A percentile compares a stretch with the other conserved stretches of the same genome.
phyloP scores from a whole-genome alignment of 1,284 basidiomycete genomes.

The Cutaneotrichosporon arboriforme region DNA sequence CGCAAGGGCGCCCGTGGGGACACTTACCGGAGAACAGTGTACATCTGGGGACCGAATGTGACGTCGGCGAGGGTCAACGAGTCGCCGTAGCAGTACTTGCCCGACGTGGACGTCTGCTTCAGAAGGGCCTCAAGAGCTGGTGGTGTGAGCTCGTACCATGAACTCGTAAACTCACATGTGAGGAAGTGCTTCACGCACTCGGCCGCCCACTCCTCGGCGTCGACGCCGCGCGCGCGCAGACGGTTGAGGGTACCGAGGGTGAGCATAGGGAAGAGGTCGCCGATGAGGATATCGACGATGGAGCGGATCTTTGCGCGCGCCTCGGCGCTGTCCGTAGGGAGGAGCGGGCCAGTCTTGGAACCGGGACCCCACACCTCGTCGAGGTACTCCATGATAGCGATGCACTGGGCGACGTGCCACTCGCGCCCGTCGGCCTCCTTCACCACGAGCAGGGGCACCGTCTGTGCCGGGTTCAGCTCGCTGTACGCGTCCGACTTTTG shows the following conservation, averaged over 20 bases:
- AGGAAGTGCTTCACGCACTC: neutral
- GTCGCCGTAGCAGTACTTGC: slow-evolving; percentile 16
- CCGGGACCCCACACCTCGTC: slow-evolving; percentile 10
- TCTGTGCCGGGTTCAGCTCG: slow-evolving; percentile 7
- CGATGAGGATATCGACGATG: slow-evolving; percentile 12
- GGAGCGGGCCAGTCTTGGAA: slow-evolving; percentile 1
- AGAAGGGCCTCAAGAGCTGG: slow-evolving; percentile 14
- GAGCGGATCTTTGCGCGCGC: slow-evolving; percentile 10
- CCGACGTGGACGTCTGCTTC: neutral
- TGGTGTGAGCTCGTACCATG: too few species aligned
- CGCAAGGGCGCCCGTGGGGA: too few species aligned
- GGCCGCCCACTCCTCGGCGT: slow-evolving; percentile 10
- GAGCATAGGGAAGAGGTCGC: slow-evolving; percentile 17
- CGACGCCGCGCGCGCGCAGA: slow-evolving; percentile 6
- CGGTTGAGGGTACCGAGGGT: slow-evolving; percentile 7
- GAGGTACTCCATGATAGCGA: slow-evolving; percentile 19
- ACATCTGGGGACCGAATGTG: slow-evolving; percentile 14
- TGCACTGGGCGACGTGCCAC: slow-evolving; percentile 15
- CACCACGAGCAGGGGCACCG: slow-evolving; percentile 12
- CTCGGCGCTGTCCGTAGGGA: slow-evolving; percentile 1
- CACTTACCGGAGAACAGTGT: slow-evolving; percentile 12
- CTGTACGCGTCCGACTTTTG: slow-evolving; percentile 8
- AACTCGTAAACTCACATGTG: neutral
- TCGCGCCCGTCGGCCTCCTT: slow-evolving; percentile 1
- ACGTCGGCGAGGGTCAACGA: slow-evolving; percentile 15